Evolutionary conservation across 441 rosid genomes (phyloP).

Genomic region (Euphorbia corollata): DNA sequence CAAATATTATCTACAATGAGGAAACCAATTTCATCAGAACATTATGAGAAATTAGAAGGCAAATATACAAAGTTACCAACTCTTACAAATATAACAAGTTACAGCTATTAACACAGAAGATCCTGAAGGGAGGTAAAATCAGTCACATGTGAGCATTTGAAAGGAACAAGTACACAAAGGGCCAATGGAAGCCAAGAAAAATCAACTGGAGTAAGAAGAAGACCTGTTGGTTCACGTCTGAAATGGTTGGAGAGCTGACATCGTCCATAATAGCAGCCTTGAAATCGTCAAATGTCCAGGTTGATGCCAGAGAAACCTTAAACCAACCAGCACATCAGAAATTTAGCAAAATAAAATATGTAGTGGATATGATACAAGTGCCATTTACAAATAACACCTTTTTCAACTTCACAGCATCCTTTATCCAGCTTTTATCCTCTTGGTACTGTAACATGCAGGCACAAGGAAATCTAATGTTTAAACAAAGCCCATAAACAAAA

Average conservation of each 20-base stretch:
- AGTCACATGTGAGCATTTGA: not conserved
- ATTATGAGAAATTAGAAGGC: not conserved
- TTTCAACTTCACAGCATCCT: slow-evolving; percentile 67
- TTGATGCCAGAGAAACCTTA: slow-evolving; percentile 54
- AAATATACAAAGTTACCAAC: not conserved
- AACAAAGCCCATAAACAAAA: not conserved
- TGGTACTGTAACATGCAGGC: slow-evolving; percentile 48
- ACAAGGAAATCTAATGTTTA: slow-evolving; percentile 6
- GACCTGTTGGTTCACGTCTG: slow-evolving; percentile 76
- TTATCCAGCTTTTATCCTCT: slow-evolving; percentile 66
- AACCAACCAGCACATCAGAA: slow-evolving; percentile 17
- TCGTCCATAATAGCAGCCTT: slow-evolving; percentile 58
- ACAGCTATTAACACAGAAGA: not conserved
- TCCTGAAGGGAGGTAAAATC: not conserved
- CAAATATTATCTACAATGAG: slow-evolving; percentile 58
- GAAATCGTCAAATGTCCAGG: slow-evolving; percentile 76
- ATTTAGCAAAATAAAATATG: slow-evolving; percentile 7
- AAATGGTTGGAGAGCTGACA: slow-evolving; percentile 42
- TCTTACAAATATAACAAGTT: not conserved
- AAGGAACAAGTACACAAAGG: not conserved
- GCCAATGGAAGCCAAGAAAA: not conserved
- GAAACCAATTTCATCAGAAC: slow-evolving; percentile 4
- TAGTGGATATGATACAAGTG: slow-evolving; percentile 1
- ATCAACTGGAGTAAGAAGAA: not conserved
- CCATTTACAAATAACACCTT: slow-evolving; percentile 40